Evolutionary conservation across 2,329 filamentous ascomycete species (phyloP).

Genomic region (Colletotrichum graminicola): DNA sequence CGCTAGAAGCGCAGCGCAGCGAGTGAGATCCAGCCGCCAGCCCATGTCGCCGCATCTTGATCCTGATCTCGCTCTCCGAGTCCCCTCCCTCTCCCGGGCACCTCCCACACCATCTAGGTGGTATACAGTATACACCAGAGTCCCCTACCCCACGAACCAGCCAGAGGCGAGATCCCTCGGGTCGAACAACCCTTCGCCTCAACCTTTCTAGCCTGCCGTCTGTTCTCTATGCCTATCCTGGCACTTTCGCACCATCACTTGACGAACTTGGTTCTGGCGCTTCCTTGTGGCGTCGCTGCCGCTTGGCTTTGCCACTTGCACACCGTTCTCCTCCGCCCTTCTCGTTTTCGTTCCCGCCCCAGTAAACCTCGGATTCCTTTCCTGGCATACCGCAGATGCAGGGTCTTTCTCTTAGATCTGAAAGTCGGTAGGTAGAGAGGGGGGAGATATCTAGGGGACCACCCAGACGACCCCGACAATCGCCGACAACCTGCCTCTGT

Average conservation of each 20-base stretch:
- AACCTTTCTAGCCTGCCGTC: neutral
- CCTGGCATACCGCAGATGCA: conserved; percentile 9
- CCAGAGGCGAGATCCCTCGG: neutral
- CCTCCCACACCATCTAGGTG: neutral
- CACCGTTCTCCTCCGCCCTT: neutral
- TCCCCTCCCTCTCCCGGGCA: neutral
- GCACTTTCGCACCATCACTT: neutral
- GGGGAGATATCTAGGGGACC: neutral
- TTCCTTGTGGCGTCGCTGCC: conserved; percentile 10
- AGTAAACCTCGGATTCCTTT: conserved; percentile 12
- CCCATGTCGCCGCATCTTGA: conserved; percentile 37
- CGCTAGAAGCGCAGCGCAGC: conserved; percentile 12
- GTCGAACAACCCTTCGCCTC: neutral
- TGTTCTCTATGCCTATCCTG: neutral
- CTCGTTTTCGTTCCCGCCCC: neutral
- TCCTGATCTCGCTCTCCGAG: neutral
- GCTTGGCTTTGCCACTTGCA: conserved; percentile 6
- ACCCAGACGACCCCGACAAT: neutral
- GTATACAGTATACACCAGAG: neutral
- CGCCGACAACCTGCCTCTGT: neutral
- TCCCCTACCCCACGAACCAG: neutral
- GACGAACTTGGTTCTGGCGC: conserved; percentile 19
- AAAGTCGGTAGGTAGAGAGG: too few relatives aligned
- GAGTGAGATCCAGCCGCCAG: conserved; percentile 36
- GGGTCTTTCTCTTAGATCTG: neutral